These are phyloP conservation scores for Dictyophora rubrovolvata DNA, from an alignment of 768 basidiomycete genomes.

Conservation along the genomic window DNA sequence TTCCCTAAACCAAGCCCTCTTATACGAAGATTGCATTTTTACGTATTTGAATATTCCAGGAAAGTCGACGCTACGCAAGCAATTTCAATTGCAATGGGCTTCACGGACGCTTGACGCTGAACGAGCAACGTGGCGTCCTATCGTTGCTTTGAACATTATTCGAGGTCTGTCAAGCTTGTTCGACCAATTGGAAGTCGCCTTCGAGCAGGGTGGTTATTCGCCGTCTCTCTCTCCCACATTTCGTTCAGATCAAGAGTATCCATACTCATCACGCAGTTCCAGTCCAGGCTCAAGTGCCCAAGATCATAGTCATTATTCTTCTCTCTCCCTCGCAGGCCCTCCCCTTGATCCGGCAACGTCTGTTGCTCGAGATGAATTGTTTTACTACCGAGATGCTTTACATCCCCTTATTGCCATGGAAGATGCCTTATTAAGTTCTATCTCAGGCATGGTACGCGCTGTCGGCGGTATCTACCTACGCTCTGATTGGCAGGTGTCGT, in stretches of 20 bases:
- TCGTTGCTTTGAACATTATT: constrained; percentile 79
- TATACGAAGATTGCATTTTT: constrained; percentile 5
- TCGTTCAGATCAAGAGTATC: constrained; percentile 8
- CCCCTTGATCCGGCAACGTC: background rate
- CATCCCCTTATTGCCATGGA: constrained; percentile 59
- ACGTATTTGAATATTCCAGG: constrained; percentile 1
- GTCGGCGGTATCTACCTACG: constrained; percentile 61
- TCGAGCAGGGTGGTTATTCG: constrained; percentile 15
- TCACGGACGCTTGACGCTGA: constrained; percentile 59
- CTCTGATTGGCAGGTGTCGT: constrained; percentile 54
- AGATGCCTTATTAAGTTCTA: constrained; percentile 54
- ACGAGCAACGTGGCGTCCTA: constrained; percentile 65
- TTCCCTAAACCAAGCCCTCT: background rate
- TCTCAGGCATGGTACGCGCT: constrained; percentile 55
- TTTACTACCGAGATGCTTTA: constrained; percentile 42
- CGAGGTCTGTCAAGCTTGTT: constrained; percentile 68
- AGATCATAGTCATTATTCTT: constrained; percentile 2
- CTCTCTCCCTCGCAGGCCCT: background rate
- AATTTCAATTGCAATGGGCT: constrained; percentile 75
- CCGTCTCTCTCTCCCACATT: constrained; percentile 16
- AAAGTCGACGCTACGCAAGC: constrained; percentile 78
- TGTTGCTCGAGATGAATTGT: constrained; percentile 31
- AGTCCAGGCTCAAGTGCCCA: constrained; percentile 6
- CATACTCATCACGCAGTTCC: constrained; percentile 2
- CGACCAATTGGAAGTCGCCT: constrained; percentile 56